Evolutionary conservation across 345 rosid genomes (phyloP).

Genomic region (Alliaria petiolata): DNA sequence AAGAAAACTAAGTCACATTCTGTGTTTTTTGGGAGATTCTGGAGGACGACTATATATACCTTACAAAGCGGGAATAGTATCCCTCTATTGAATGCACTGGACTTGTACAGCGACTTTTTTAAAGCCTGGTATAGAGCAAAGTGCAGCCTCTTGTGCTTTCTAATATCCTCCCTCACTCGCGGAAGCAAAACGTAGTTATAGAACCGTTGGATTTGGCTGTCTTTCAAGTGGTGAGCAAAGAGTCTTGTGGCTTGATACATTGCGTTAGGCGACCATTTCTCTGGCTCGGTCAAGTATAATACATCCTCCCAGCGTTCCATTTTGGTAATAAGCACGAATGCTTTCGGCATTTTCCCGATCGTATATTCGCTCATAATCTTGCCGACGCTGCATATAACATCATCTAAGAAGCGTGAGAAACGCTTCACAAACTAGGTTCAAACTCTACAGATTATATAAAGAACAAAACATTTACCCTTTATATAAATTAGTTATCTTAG

Average conservation of each 20-base stretch:
- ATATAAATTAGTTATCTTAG: constrained; percentile 56
- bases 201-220: constrained; percentile 66
- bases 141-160: constrained; percentile 77
- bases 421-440: background rate
- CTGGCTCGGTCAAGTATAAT: constrained; percentile 82
- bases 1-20: background rate
- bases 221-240: constrained; percentile 71
- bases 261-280: constrained; percentile 94
- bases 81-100: constrained; percentile 94
- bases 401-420: background rate
- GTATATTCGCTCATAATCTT: constrained; percentile 71
- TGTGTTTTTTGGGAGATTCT: background rate
- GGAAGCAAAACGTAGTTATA: constrained; percentile 83
- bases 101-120: constrained; percentile 76
- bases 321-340: constrained; percentile 71
- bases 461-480: constrained; percentile 50
- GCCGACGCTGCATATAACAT: constrained; percentile 55
- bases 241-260: constrained; percentile 89
- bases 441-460: background rate
- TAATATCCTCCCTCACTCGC: constrained; percentile 83
- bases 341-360: constrained; percentile 83
- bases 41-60: constrained; percentile 38
- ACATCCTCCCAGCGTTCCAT: constrained; percentile 85
- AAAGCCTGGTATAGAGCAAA: constrained; percentile 79
- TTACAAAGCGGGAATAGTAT: constrained; percentile 82